These are phyloP conservation scores for Puccinia novopanici DNA, from an alignment of 1,284 basidiomycete genomes.

Conservation along the genomic window DNA sequence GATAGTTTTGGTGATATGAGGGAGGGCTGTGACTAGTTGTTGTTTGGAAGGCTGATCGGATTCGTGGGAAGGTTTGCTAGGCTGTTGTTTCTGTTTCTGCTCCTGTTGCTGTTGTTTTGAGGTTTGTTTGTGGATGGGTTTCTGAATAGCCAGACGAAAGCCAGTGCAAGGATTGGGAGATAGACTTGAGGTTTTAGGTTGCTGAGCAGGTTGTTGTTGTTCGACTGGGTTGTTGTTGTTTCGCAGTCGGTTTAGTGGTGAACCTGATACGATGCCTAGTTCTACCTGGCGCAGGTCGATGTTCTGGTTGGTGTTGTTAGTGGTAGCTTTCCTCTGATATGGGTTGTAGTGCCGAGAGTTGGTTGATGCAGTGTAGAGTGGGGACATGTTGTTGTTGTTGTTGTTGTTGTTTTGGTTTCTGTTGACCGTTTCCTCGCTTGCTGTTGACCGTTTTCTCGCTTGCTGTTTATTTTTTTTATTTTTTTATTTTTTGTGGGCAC, in stretches of 20 bases:
- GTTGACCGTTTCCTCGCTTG: too few species aligned
- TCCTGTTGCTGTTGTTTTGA: constrained; percentile 3
- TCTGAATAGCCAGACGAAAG: constrained; percentile 17
- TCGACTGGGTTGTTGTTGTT: too few species aligned
- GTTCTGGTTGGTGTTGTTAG: not conserved
- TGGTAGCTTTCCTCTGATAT: not conserved
- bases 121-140: not conserved
- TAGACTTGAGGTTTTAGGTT: too few species aligned
- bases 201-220: not conserved
- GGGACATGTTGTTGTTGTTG: not conserved
- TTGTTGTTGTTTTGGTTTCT: too few species aligned
- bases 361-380: constrained; percentile 1
- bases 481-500: too few species aligned
- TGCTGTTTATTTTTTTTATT: too few species aligned
- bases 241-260: constrained; percentile 19
- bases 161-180: too few species aligned
- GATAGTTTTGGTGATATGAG: not conserved
- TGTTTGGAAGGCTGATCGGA: too few species aligned
- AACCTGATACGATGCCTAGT: constrained; percentile 12
- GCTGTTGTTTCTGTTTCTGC: not conserved
- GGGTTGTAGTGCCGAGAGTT: constrained; percentile 7
- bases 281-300: constrained; percentile 4
- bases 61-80: not conserved
- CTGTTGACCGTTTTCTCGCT: too few species aligned
- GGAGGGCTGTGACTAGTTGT: not conserved